A percentile compares a stretch with the other conserved stretches of the same genome.
phyloP scores from a whole-genome alignment of 2,329 filamentous ascomycete genomes.

The Stachybotrys echinatus region DNA sequence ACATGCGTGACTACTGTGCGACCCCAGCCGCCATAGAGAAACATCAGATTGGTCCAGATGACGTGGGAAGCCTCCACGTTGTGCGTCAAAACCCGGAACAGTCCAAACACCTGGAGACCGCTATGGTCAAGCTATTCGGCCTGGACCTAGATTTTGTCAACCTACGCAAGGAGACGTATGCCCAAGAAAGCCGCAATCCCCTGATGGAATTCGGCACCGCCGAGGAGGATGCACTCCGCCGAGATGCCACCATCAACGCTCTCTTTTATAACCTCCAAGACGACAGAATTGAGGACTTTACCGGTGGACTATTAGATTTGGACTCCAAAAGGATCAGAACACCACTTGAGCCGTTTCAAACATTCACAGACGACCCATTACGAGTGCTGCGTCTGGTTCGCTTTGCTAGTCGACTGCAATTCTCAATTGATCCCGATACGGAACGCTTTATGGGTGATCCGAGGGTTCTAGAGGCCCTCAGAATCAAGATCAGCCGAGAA shows the following conservation, averaged over 20 bases:
- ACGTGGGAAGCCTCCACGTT: slow-evolving; percentile 75
- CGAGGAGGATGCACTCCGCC: slow-evolving; percentile 79
- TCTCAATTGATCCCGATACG: slow-evolving; percentile 67
- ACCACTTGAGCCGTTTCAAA: slow-evolving; percentile 81
- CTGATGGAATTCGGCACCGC: slow-evolving; percentile 91
- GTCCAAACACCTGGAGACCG: slow-evolving; percentile 92
- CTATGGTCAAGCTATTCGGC: slow-evolving; percentile 78
- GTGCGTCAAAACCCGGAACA: slow-evolving; percentile 92
- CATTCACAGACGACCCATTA: slow-evolving; percentile 90
- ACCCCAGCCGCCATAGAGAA: slow-evolving; percentile 53
- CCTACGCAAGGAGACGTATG: slow-evolving; percentile 84
- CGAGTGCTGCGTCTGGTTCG: slow-evolving; percentile 81
- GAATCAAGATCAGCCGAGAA: slow-evolving; percentile 86
- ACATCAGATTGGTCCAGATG: slow-evolving; percentile 51
- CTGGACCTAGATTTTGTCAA: slow-evolving; percentile 94
- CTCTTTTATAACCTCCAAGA: slow-evolving; percentile 93
- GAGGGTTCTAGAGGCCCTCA: slow-evolving; percentile 76
- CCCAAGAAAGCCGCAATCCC: slow-evolving; percentile 83
- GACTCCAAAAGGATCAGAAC: slow-evolving; percentile 69
- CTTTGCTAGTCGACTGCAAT: slow-evolving; percentile 81
- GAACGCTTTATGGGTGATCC: slow-evolving; percentile 69
- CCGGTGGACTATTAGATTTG: slow-evolving; percentile 74
- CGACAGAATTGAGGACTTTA: slow-evolving; percentile 77
- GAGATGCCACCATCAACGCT: slow-evolving; percentile 92
- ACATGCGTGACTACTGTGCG: slow-evolving; percentile 64